phyloP scores from a whole-genome alignment of 129 eudicot genomes.

The Artemisia annua region DNA sequence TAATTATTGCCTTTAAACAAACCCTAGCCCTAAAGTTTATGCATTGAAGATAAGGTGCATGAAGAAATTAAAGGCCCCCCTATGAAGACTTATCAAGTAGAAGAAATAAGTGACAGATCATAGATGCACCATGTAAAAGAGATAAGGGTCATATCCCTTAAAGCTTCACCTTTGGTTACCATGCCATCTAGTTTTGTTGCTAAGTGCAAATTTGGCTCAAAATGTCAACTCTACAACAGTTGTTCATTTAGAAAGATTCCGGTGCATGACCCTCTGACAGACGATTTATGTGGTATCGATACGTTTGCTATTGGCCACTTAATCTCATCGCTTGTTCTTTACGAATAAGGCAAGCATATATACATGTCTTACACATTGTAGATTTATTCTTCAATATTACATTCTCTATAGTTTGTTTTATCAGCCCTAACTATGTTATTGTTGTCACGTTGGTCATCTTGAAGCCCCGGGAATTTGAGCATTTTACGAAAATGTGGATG shows the following conservation, averaged over 20 bases:
- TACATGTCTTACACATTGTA: no score
- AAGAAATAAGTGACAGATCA: slow-evolving; percentile 25
- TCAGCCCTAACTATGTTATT: no score
- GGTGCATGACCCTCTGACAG: slow-evolving; percentile 13
- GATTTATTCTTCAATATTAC: no score
- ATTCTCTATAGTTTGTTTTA: no score
- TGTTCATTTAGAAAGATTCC: slow-evolving; percentile 20
- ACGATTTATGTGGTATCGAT: background rate
- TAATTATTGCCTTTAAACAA: slow-evolving; percentile 15
- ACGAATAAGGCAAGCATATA: slow-evolving; percentile 3
- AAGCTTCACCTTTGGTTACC: background rate
- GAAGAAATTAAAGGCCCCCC: slow-evolving; percentile 15
- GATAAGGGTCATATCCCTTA: slow-evolving; percentile 15
- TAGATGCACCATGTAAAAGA: slow-evolving; percentile 35
- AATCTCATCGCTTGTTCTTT: background rate
- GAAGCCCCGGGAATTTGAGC: no score
- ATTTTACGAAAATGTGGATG: no score
- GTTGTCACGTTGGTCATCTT: no score
- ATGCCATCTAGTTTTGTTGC: slow-evolving; percentile 28
- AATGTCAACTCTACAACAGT: slow-evolving; percentile 41
- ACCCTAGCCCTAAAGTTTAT: slow-evolving; percentile 29
- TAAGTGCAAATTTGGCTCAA: slow-evolving; percentile 24
- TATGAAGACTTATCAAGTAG: slow-evolving; percentile 22
- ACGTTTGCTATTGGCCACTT: slow-evolving; percentile 6
- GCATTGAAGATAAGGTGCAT: slow-evolving; percentile 25